Evolutionary conservation across 2,329 filamentous ascomycete genomes (phyloP).

Genomic region (Beauveria brongniartii): DNA sequence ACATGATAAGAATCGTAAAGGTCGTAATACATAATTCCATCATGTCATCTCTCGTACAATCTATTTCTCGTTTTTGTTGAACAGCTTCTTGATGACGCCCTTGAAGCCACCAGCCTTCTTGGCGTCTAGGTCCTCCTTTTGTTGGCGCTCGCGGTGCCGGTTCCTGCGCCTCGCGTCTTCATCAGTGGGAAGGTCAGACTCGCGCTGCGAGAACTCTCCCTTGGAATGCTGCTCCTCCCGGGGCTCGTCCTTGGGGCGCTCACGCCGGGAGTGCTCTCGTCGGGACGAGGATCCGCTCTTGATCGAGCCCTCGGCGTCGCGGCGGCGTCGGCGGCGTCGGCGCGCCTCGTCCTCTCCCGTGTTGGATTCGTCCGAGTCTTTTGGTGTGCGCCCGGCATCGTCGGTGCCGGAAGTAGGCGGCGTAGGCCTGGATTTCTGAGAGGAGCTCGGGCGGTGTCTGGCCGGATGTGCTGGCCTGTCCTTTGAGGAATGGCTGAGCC

Average conservation of each 20-base stretch:
- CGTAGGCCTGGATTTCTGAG: neutral
- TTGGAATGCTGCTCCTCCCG: neutral
- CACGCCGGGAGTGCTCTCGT: neutral
- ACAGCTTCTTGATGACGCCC: slow-evolving; percentile 24
- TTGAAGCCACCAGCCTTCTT: slow-evolving; percentile 24
- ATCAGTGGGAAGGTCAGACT: neutral
- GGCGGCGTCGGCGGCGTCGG: slow-evolving; percentile 3
- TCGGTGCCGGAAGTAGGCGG: slow-evolving; percentile 4
- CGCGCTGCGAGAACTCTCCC: neutral
- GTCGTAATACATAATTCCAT: slow-evolving; percentile 11
- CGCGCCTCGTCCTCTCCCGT: slow-evolving; percentile 6
- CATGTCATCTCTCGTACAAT: slow-evolving; percentile 8
- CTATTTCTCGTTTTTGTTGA: slow-evolving; percentile 17
- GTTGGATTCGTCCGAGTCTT: neutral
- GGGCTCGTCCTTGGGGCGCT: neutral
- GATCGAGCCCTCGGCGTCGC: neutral
- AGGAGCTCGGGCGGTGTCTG: neutral
- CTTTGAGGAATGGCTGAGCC: slow-evolving; percentile 32
- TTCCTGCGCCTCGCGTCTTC: slow-evolving; percentile 25
- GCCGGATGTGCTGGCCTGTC: slow-evolving; percentile 17
- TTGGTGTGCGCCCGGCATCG: neutral
- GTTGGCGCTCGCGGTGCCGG: slow-evolving; percentile 25
- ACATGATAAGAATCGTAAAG: slow-evolving; percentile 15
- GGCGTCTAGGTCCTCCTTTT: slow-evolving; percentile 20
- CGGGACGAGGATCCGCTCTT: slow-evolving; percentile 2